These are phyloP conservation scores for Elsinoe perseae DNA, from an alignment of 2,329 filamentous ascomycete species.

Conservation along the genomic window DNA sequence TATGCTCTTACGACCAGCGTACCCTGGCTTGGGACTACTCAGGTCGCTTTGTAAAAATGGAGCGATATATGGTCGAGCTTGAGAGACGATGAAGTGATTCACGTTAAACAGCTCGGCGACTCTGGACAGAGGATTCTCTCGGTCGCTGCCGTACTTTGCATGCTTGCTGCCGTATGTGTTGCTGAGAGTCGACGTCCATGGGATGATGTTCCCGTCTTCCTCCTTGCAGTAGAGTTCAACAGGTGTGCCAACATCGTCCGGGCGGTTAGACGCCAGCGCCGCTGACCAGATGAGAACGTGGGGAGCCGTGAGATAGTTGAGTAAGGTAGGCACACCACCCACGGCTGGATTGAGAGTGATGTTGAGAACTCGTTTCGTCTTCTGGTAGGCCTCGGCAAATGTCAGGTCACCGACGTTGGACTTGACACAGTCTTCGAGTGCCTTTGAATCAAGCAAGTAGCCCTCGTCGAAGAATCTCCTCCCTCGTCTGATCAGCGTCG, in stretches of 20 bases:
- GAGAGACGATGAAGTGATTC: slow-evolving; percentile 90
- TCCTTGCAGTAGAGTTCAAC: slow-evolving; percentile 72
- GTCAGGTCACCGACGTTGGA: slow-evolving; percentile 83
- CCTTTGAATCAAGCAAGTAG: slow-evolving; percentile 73
- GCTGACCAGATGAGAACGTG: slow-evolving; percentile 83
- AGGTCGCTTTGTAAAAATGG: slow-evolving; percentile 77
- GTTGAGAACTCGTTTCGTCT: slow-evolving; percentile 79
- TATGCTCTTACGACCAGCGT: slow-evolving; percentile 52
- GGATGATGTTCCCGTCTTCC: slow-evolving; percentile 60
- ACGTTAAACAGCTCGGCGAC: slow-evolving; percentile 83
- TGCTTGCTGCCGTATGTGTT: slow-evolving; percentile 62
- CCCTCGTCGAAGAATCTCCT: slow-evolving; percentile 65
- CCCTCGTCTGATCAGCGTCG: slow-evolving; percentile 58
- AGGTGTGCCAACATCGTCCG: slow-evolving; percentile 56
- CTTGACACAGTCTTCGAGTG: slow-evolving; percentile 75
- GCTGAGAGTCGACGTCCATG: slow-evolving; percentile 58
- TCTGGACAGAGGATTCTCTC: slow-evolving; percentile 59
- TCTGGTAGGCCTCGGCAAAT: slow-evolving; percentile 84
- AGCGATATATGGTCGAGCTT: slow-evolving; percentile 81
- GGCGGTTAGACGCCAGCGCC: slow-evolving; percentile 66
- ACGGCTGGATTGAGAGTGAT: slow-evolving; percentile 76
- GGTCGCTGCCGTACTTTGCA: slow-evolving; percentile 54
- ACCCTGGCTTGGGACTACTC: slow-evolving; percentile 59
- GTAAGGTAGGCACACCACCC: slow-evolving; percentile 69
- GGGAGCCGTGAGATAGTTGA: slow-evolving; percentile 89